Conservation (phyloP, 2,329 filamentous ascomycete species). For the Phyllosticta ampelicida region DNA sequence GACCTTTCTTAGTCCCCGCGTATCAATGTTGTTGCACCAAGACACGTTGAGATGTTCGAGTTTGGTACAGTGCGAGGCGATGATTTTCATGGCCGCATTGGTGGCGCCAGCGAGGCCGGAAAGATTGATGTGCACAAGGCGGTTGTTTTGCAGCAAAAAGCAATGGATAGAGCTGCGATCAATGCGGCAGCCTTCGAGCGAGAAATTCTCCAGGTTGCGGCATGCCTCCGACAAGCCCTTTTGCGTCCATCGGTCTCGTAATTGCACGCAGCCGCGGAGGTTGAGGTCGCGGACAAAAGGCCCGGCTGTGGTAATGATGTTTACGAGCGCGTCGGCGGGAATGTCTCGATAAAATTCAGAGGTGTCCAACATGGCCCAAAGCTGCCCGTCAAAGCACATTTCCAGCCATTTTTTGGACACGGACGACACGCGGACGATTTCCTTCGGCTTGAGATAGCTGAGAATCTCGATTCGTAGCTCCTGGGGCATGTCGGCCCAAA, state of each 20-base stretch:
- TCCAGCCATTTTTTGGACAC: constrained; percentile 70
- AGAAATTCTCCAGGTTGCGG: constrained; percentile 76
- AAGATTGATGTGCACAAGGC: constrained; percentile 74
- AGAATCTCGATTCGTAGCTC: constrained; percentile 76
- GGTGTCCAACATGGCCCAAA: constrained; percentile 77
- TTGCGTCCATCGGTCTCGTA: constrained; percentile 68
- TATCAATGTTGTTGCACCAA: constrained; percentile 83
- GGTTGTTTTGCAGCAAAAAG: constrained; percentile 65
- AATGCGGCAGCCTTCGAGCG: constrained; percentile 80
- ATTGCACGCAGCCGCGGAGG: constrained; percentile 79
- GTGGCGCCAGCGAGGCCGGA: constrained; percentile 70
- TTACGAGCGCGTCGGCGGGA: constrained; percentile 69
- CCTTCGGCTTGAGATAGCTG: constrained; percentile 62
- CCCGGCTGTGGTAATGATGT: constrained; percentile 74
- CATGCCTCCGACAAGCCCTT: constrained; percentile 74
- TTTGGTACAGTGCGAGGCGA: constrained; percentile 67
- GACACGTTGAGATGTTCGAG: constrained; percentile 83
- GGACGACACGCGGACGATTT: constrained; percentile 67
- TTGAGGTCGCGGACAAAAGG: constrained; percentile 89
- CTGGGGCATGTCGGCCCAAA: constrained; percentile 71
- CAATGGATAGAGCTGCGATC: constrained; percentile 69
- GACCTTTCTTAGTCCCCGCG: constrained; percentile 61
- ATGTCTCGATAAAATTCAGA: constrained; percentile 83
- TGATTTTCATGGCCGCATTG: constrained; percentile 76
- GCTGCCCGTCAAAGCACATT: constrained; percentile 86